Evolutionary conservation across 148 eudicot genomes (phyloP).

Genomic region (Silene conica): DNA sequence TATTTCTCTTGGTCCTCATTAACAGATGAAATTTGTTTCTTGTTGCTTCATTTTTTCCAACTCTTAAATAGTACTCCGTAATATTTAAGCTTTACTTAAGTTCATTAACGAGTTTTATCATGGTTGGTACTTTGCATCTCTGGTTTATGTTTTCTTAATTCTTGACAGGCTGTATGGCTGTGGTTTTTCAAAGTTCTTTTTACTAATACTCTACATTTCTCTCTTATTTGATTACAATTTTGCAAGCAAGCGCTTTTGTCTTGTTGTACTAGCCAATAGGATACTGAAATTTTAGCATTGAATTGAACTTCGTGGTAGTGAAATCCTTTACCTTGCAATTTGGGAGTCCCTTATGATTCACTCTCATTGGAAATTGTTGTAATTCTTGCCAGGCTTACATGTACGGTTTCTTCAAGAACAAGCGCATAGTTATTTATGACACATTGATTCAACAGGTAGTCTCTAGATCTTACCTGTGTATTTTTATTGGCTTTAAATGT

Average conservation of each 20-base stretch:
- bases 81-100: too few species aligned
- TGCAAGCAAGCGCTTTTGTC: not conserved
- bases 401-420: constrained; percentile 99
- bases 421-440: constrained; percentile 91
- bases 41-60: not conserved
- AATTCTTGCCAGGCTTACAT: constrained; percentile 80
- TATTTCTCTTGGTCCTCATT: not conserved
- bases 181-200: not conserved
- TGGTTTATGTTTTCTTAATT: not conserved
- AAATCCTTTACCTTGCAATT: not conserved
- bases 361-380: not conserved
- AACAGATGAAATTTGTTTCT: not conserved
- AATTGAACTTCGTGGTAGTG: not conserved
- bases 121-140: constrained; percentile 2
- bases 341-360: not conserved
- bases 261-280: not conserved
- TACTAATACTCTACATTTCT: not conserved
- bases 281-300: not conserved
- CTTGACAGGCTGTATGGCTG: not conserved
- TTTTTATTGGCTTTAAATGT: not conserved
- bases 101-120: not conserved
- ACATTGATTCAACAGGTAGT: constrained; percentile 94
- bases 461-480: not conserved
- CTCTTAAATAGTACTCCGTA: too few species aligned
- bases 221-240: not conserved